phyloP scores from a whole-genome alignment of 441 rosid species.

The Jatropha podagrica region DNA sequence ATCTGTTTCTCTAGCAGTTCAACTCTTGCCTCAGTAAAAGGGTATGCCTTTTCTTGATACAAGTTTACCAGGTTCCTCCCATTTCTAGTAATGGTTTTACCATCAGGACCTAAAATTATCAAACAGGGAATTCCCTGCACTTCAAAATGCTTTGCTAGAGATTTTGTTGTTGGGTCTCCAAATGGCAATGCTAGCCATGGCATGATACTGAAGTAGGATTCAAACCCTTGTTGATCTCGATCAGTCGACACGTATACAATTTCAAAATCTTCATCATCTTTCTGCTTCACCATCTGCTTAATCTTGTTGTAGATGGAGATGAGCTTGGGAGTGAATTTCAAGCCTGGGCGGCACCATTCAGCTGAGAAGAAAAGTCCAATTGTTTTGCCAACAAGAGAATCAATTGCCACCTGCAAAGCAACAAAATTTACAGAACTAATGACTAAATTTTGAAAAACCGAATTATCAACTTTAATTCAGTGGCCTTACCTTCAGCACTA shows the following conservation, averaged over 20 bases:
- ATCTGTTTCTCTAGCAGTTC: constrained; percentile 40
- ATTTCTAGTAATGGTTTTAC: constrained; percentile 54
- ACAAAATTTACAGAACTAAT: background rate
- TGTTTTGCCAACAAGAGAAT: constrained; percentile 48
- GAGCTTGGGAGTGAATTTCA: constrained; percentile 52
- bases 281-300: constrained; percentile 29
- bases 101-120: constrained; percentile 56
- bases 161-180: constrained; percentile 38
- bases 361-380: constrained; percentile 60
- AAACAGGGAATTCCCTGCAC: constrained; percentile 54
- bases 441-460: background rate
- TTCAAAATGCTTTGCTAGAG: constrained; percentile 43
- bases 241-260: constrained; percentile 51
- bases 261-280: constrained; percentile 40
- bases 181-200: constrained; percentile 61
- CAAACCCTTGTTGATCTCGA: constrained; percentile 37
- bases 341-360: constrained; percentile 56
- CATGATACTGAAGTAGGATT: constrained; percentile 42
- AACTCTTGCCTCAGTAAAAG: constrained; percentile 48
- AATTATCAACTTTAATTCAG: no score
- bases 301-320: constrained; percentile 49
- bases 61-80: constrained; percentile 53
- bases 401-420: constrained; percentile 42
- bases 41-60: constrained; percentile 52
- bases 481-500: background rate